Percentiles rank a stretch among this genome's conserved stretches.
These are phyloP conservation scores for Asclepias syriaca DNA, from an alignment of 257 asterid genomes.

Conservation along the genomic window DNA sequence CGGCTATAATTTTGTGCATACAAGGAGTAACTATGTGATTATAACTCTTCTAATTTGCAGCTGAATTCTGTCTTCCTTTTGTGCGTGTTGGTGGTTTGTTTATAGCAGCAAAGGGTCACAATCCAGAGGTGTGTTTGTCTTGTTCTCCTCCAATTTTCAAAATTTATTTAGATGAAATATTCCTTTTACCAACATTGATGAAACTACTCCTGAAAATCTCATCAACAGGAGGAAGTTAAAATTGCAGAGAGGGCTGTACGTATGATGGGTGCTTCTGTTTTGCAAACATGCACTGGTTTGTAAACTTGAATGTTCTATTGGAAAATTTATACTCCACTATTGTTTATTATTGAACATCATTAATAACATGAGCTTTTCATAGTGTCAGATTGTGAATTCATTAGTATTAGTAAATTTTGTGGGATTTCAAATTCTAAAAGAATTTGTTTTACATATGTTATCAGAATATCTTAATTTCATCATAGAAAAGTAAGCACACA, in stretches of 20 bases:
- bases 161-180: neutral
- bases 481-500: neutral
- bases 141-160: neutral
- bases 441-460: neutral
- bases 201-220: neutral
- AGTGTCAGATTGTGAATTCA: neutral
- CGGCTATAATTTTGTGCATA: neutral
- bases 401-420: neutral
- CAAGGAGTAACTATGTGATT: conserved; percentile 5
- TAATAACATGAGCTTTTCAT: neutral
- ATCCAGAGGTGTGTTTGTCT: conserved; percentile 57
- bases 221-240: conserved; percentile 71
- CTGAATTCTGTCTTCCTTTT: conserved; percentile 90
- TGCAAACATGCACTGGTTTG: conserved; percentile 67
- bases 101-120: conserved; percentile 90
- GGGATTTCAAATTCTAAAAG: neutral
- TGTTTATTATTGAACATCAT: neutral
- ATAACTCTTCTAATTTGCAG: conserved; percentile 36
- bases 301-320: neutral
- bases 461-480: neutral
- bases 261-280: conserved; percentile 78
- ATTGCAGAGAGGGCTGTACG: conserved; percentile 74
- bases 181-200: neutral
- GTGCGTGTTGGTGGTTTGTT: conserved; percentile 91
- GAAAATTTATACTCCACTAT: conserved; percentile 1